Evolutionary conservation across 2,329 filamentous ascomycete genomes (phyloP).

Genomic region (Metarhizium rileyi): DNA sequence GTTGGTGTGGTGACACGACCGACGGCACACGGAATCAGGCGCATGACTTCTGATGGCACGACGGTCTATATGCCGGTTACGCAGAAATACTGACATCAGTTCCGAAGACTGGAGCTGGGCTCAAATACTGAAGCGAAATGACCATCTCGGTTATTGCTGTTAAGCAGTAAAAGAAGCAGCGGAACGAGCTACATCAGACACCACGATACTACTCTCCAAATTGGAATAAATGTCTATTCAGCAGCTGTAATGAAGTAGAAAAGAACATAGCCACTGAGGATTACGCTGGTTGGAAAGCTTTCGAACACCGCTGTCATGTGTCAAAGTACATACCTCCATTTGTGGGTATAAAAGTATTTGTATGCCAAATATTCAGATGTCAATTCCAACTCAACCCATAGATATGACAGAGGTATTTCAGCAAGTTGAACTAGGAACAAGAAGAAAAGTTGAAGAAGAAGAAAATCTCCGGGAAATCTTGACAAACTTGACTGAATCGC

Average conservation of each 20-base stretch:
- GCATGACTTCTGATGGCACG: neutral
- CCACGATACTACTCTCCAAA: too few relatives aligned
- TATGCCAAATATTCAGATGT: too few relatives aligned
- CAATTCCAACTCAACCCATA: too few relatives aligned
- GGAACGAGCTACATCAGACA: neutral
- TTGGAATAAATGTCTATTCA: neutral
- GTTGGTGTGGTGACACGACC: neutral
- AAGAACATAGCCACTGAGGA: neutral
- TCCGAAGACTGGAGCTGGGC: neutral
- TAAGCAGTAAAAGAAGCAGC: neutral
- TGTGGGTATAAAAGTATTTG: too few relatives aligned
- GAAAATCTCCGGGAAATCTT: too few relatives aligned
- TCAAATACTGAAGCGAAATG: neutral
- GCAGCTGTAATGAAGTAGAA: neutral
- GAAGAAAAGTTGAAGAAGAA: too few relatives aligned
- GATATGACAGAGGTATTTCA: too few relatives aligned
- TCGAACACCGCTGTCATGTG: neutral
- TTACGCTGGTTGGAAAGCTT: neutral
- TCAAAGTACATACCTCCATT: too few relatives aligned
- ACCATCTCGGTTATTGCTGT: neutral
- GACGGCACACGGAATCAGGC: neutral
- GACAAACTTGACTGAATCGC: too few relatives aligned
- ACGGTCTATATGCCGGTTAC: neutral
- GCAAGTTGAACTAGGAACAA: too few relatives aligned
- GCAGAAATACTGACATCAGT: neutral